Evolutionary conservation across 768 basidiomycete genomes (phyloP).

Genomic region (Termitomyces sp.): DNA sequence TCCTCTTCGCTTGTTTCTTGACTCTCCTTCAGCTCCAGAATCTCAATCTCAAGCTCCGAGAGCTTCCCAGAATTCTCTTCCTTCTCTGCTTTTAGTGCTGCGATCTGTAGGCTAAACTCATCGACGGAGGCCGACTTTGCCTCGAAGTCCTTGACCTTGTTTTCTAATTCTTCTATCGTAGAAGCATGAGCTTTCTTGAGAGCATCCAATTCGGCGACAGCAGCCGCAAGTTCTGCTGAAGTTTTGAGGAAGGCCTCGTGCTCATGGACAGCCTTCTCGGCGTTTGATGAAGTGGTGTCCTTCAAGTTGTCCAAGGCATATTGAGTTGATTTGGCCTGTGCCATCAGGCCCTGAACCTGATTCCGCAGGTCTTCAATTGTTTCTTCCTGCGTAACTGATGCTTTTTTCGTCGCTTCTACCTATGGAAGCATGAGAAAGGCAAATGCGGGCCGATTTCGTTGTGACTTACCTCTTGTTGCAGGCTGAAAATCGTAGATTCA

Average conservation of each 20-base stretch:
- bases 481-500: conserved; percentile 30
- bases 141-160: conserved; percentile 42
- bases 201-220: conserved; percentile 44
- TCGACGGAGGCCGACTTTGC: conserved; percentile 35
- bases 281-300: conserved; percentile 32
- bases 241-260: conserved; percentile 60
- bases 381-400: conserved; percentile 33
- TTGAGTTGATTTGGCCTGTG: conserved; percentile 42
- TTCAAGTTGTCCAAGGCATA: conserved; percentile 48
- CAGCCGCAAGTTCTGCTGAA: conserved; percentile 52
- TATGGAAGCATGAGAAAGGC: conserved; percentile 19
- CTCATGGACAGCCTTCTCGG: conserved; percentile 48
- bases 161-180: conserved; percentile 41
- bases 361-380: conserved; percentile 41
- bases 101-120: conserved; percentile 21
- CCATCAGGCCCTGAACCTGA: conserved; percentile 46
- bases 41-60: conserved; percentile 78
- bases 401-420: conserved; percentile 46
- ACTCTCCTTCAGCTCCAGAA: conserved; percentile 69
- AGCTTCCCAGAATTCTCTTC: conserved; percentile 67
- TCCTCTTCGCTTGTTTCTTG: conserved; percentile 62
- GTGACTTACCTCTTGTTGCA: conserved; percentile 46
- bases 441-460: background rate
- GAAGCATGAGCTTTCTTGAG: conserved; percentile 45
- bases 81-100: conserved; percentile 51